Conservation (phyloP, 306 rosid species). For the Castanopsis chinensis region DNA sequence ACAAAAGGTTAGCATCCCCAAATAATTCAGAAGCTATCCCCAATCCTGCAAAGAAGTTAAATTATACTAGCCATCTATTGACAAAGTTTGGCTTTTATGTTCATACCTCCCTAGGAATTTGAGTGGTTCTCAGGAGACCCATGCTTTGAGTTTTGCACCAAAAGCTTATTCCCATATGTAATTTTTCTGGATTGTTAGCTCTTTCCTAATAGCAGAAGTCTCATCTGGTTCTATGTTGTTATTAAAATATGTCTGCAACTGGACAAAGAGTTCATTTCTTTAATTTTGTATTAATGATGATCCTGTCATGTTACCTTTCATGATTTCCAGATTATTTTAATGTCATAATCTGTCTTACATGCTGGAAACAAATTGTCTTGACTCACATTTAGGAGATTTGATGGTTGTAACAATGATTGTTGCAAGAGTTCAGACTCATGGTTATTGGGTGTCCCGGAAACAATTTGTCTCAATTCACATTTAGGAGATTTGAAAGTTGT, state of each 20-base stretch:
- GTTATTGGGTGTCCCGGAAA: not conserved
- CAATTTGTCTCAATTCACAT: constrained; percentile 10
- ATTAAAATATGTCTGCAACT: not conserved
- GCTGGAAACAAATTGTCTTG: no score
- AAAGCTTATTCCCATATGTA: not conserved
- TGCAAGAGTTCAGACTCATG: not conserved
- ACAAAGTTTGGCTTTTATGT: not conserved
- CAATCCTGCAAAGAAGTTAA: not conserved
- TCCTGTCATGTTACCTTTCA: constrained; percentile 20
- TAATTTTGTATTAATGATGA: not conserved
- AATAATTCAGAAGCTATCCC: not conserved
- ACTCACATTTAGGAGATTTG: constrained; percentile 9
- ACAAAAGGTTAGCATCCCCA: not conserved
- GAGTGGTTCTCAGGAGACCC: not conserved
- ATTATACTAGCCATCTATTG: not conserved
- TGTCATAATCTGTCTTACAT: not conserved
- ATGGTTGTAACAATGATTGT: not conserved
- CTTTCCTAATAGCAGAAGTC: not conserved
- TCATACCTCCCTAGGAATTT: not conserved
- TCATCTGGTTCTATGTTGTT: constrained; percentile 7
- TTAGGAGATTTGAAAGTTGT: constrained; percentile 6
- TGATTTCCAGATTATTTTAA: constrained; percentile 9
- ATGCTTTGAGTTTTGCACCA: not conserved
- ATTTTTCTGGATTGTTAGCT: not conserved
- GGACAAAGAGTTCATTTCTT: constrained; percentile 7